Evolutionary conservation across 176 grass and related monocot genomes (phyloP).

Genomic region (Zoysia japonica): DNA sequence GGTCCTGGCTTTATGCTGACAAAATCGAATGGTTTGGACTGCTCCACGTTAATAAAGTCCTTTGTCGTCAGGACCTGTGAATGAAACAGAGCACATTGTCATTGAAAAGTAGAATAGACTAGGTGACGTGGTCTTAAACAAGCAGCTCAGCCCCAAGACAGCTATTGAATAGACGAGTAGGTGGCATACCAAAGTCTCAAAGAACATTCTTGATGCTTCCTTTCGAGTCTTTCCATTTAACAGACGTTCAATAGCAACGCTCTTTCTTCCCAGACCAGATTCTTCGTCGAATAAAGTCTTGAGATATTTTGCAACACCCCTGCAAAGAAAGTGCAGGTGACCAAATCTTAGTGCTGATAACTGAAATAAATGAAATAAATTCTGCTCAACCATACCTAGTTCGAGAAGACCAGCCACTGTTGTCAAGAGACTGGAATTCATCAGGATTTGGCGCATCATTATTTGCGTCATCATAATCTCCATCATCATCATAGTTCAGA

Average conservation of each 20-base stretch:
- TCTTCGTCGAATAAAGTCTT: conserved; percentile 87
- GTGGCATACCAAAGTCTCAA: conserved; percentile 88
- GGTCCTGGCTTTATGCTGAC: conserved; percentile 69
- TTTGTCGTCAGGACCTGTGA: conserved; percentile 90
- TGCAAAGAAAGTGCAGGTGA: conserved; percentile 22
- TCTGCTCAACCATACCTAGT: conserved; percentile 55
- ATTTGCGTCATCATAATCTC: conserved; percentile 59
- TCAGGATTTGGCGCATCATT: conserved; percentile 64
- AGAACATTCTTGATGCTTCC: conserved; percentile 99
- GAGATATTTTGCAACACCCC: conserved; percentile 88
- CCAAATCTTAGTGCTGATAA: conserved; percentile 1
- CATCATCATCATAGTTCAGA: conserved; percentile 86
- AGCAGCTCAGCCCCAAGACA: background rate
- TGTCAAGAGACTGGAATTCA: conserved; percentile 78
- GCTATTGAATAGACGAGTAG: background rate
- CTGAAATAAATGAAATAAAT: background rate
- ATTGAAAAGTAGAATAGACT: background rate
- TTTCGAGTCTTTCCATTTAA: conserved; percentile 79
- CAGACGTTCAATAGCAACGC: conserved; percentile 67
- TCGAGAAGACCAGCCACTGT: conserved; percentile 95
- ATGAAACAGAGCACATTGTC: background rate
- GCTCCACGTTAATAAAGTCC: conserved; percentile 90
- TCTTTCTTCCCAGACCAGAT: conserved; percentile 74
- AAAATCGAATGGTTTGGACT: conserved; percentile 59
- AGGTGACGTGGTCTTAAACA: background rate